Conservation (phyloP, 805 yeast genomes). For the Suhomyces sp. region DNA sequence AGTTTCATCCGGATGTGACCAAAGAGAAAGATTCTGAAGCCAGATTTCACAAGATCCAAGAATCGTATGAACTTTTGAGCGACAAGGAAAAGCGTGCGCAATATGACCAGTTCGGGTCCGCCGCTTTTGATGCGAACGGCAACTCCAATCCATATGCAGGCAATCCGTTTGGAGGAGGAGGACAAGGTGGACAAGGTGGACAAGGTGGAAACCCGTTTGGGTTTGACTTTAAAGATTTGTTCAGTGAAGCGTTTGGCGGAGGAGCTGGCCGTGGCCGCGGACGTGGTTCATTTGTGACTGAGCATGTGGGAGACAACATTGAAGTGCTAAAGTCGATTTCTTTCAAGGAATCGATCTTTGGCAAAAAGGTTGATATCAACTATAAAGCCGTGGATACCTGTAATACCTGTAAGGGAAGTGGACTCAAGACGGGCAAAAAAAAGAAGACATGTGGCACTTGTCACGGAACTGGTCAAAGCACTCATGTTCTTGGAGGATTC, state of each 20-base stretch:
- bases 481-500: constrained; percentile 89
- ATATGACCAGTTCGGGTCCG: constrained; percentile 87
- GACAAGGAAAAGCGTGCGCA: constrained; percentile 84
- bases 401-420: constrained; percentile 77
- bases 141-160: constrained; percentile 47
- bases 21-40: constrained; percentile 86
- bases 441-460: constrained; percentile 81
- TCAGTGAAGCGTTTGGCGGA: constrained; percentile 50
- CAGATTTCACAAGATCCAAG: constrained; percentile 89
- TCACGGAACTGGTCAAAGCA: constrained; percentile 89
- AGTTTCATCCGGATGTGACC: constrained; percentile 95
- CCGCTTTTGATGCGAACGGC: constrained; percentile 70
- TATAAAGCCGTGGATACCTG: constrained; percentile 78
- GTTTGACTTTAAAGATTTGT: constrained; percentile 44
- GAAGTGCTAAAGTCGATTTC: constrained; percentile 72
- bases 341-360: constrained; percentile 86
- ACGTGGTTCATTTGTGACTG: constrained; percentile 56
- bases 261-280: constrained; percentile 38
- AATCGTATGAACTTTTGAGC: constrained; percentile 87
- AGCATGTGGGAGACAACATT: constrained; percentile 84
- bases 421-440: constrained; percentile 72
- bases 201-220: constrained; percentile 44
- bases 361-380: constrained; percentile 61
- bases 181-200: constrained; percentile 36
- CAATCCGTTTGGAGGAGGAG: constrained; percentile 43